Evolutionary conservation across 2,329 filamentous ascomycete genomes (phyloP).

Genomic region (Ascochyta rabiei): DNA sequence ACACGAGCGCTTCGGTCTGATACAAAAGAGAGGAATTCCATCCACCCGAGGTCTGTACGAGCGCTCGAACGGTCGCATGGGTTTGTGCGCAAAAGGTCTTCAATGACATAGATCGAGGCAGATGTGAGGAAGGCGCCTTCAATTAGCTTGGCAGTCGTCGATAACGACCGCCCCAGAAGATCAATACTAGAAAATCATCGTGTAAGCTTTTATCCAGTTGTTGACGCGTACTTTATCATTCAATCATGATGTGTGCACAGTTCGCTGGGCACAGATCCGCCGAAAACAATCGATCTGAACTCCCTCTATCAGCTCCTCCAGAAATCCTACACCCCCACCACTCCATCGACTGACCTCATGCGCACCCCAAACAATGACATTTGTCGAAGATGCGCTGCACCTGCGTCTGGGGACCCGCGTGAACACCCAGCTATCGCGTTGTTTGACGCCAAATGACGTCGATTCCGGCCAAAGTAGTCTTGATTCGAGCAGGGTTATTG

Average conservation of each 20-base stretch:
- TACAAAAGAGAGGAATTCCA: neutral
- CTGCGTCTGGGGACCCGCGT: constrained; percentile 11
- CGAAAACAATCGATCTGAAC: neutral
- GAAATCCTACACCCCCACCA: neutral
- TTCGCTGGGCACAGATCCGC: constrained; percentile 1
- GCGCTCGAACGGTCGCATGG: neutral
- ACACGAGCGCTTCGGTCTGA: neutral
- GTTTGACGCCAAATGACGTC: constrained; percentile 7
- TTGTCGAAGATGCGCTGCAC: neutral
- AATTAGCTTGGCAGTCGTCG: neutral
- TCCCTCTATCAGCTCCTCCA: neutral
- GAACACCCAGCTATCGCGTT: neutral
- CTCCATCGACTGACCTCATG: neutral
- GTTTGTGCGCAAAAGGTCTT: neutral
- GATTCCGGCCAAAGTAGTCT: neutral
- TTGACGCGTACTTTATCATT: neutral
- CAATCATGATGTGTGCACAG: neutral
- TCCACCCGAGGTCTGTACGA: neutral
- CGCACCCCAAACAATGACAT: constrained; percentile 1
- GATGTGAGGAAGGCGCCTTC: neutral
- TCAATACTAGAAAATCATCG: neutral
- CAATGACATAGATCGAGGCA: neutral
- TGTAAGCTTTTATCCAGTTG: neutral
- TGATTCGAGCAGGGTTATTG: neutral
- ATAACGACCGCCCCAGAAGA: neutral